Evolutionary conservation across 75 land plant species (phyloP).

Genomic region (Adiantum capillusveneris): DNA sequence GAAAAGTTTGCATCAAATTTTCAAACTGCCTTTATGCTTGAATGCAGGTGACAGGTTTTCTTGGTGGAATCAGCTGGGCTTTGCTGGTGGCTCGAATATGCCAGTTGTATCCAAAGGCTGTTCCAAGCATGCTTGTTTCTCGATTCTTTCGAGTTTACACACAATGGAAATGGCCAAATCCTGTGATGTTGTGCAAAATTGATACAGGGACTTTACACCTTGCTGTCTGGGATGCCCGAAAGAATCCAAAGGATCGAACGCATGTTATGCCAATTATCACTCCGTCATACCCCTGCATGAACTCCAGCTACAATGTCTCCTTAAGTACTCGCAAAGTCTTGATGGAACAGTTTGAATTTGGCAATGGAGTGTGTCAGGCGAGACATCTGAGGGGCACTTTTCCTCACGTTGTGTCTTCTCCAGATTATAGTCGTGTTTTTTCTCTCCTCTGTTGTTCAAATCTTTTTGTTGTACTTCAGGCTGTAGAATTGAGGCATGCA

Average conservation of each 20-base stretch:
- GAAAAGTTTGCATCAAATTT: no score
- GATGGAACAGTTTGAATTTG: conserved; percentile 39
- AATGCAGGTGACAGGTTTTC: conserved; percentile 40
- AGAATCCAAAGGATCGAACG: conserved; percentile 34
- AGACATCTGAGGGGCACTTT: not conserved
- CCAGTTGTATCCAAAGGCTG: no score
- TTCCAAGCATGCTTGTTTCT: conserved; percentile 45
- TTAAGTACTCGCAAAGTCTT: conserved; percentile 38
- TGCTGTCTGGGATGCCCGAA: conserved; percentile 46
- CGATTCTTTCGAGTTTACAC: conserved; percentile 47
- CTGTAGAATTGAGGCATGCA: conserved; percentile 26
- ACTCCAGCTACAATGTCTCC: conserved; percentile 46
- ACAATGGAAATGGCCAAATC: conserved; percentile 53
- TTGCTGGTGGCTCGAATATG: conserved; percentile 44
- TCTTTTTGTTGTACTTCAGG: conserved; percentile 10
- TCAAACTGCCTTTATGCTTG: no score
- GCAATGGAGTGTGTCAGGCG: conserved; percentile 36
- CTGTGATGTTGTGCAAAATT: conserved; percentile 42
- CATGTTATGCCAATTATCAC: conserved; percentile 49
- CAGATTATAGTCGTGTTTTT: not conserved
- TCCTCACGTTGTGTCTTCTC: not conserved
- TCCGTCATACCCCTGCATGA: conserved; percentile 49
- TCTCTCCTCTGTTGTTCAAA: not conserved
- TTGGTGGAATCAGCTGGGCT: conserved; percentile 54
- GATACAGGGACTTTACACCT: conserved; percentile 45